Evolutionary conservation across 169 alveolate species (phyloP).

Genomic region (Sarcocystis neurona): DNA sequence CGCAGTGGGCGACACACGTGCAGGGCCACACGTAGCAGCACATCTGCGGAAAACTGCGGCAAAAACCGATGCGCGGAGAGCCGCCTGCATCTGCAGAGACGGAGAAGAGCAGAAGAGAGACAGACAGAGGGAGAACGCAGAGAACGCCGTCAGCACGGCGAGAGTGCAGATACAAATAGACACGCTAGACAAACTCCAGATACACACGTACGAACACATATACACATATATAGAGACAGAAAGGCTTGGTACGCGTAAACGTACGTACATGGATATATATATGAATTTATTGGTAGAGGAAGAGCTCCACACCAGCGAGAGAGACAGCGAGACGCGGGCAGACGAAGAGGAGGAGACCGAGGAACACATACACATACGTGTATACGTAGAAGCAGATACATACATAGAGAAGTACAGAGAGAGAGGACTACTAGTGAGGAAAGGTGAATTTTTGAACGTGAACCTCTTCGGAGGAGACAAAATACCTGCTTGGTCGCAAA

Average conservation of each 20-base stretch:
- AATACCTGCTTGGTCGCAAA: slow-evolving; percentile 51
- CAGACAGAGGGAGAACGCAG: not conserved
- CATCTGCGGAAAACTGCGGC: not conserved
- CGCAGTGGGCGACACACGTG: too few relatives aligned
- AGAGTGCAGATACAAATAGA: too few relatives aligned
- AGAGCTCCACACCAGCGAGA: not conserved
- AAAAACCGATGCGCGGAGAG: not conserved
- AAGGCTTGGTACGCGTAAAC: slow-evolving; percentile 20
- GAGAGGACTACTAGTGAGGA: not conserved
- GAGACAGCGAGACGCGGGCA: not conserved
- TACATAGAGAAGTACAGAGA: not conserved
- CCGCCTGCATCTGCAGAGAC: not conserved
- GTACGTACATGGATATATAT: not conserved
- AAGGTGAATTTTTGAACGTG: not conserved
- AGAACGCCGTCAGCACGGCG: too few relatives aligned
- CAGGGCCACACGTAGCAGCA: not conserved
- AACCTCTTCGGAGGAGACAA: not conserved
- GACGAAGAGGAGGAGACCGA: slow-evolving; percentile 1
- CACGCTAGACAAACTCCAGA: not conserved
- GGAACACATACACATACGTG: not conserved
- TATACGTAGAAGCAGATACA: not conserved
- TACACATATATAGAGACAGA: not conserved
- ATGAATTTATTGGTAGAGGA: not conserved
- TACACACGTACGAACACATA: not conserved
- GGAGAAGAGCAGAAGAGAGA: not conserved